Evolutionary conservation across 345 rosid genomes (phyloP).

Genomic region (Aethionema arabicum): DNA sequence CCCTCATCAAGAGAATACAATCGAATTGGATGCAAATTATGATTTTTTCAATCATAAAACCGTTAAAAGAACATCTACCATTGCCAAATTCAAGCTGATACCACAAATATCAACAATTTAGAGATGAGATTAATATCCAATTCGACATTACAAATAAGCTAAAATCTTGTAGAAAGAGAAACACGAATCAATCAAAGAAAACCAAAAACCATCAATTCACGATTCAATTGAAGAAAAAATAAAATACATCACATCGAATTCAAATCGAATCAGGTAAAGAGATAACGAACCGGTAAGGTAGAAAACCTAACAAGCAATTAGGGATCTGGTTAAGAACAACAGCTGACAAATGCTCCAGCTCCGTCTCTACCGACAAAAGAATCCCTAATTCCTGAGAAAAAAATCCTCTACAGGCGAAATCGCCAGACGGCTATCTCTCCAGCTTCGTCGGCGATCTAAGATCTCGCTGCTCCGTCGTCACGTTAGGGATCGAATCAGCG

Average conservation of each 20-base stretch:
- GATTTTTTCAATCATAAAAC: background rate
- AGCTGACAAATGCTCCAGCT: constrained; percentile 18
- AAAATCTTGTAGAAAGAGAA: background rate
- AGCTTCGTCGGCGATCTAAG: constrained; percentile 14
- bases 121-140: background rate
- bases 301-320: background rate
- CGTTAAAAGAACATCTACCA: background rate
- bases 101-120: background rate
- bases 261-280: constrained; percentile 24
- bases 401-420: background rate
- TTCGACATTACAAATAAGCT: background rate
- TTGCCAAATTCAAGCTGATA: background rate
- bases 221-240: background rate
- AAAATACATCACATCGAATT: too few relatives aligned
- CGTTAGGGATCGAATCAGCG: constrained; percentile 12
- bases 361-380: constrained; percentile 8
- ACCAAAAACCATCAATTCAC: background rate
- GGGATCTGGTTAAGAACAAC: constrained; percentile 31
- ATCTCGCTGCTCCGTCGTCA: constrained; percentile 19
- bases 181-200: background rate
- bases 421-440: background rate
- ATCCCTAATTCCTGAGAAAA: background rate
- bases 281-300: constrained; percentile 24
- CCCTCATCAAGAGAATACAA: background rate
- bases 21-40: background rate